Conservation (phyloP, 2,329 filamentous ascomycete species). For the Arthrobotrys megalospora region DNA sequence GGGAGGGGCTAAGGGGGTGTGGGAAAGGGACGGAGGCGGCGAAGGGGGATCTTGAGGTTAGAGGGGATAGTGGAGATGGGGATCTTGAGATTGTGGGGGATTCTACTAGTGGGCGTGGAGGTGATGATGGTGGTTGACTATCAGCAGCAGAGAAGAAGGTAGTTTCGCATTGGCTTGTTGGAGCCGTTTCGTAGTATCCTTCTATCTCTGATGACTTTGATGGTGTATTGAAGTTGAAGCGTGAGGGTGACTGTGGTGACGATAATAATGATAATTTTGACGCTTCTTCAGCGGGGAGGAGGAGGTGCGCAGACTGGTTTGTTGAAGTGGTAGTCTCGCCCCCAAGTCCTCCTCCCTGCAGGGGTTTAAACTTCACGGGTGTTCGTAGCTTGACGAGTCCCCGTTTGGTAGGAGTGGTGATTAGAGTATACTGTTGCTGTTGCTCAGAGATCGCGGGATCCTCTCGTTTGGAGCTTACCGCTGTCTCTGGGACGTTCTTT, state of each 20-base stretch:
- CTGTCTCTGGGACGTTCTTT: background rate
- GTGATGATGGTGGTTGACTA: background rate
- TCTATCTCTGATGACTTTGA: background rate
- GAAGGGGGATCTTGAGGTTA: background rate
- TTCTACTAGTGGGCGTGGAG: background rate
- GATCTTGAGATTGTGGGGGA: no score
- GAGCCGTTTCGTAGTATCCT: conserved; percentile 20
- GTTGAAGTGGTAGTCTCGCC: conserved; percentile 8
- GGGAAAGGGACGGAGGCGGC: background rate
- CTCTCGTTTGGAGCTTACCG: background rate
- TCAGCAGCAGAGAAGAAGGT: conserved; percentile 16
- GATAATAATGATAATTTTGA: background rate
- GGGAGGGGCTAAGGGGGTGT: background rate
- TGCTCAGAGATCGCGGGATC: background rate
- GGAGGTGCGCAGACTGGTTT: background rate
- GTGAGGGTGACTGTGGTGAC: conserved; percentile 3
- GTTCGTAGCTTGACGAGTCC: conserved; percentile 11
- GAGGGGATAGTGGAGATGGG: background rate
- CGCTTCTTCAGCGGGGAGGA: background rate
- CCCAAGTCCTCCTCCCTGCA: background rate
- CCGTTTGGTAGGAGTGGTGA: conserved; percentile 10
- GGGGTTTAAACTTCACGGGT: background rate
- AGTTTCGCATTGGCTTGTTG: conserved; percentile 19
- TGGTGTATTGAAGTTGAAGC: background rate
- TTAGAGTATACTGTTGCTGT: background rate